Percentiles rank a stretch among this genome's conserved stretches.
These are phyloP conservation scores for Ceratobasidium sp. DNA, from an alignment of 1,284 basidiomycete genomes.

Conservation along the genomic window DNA sequence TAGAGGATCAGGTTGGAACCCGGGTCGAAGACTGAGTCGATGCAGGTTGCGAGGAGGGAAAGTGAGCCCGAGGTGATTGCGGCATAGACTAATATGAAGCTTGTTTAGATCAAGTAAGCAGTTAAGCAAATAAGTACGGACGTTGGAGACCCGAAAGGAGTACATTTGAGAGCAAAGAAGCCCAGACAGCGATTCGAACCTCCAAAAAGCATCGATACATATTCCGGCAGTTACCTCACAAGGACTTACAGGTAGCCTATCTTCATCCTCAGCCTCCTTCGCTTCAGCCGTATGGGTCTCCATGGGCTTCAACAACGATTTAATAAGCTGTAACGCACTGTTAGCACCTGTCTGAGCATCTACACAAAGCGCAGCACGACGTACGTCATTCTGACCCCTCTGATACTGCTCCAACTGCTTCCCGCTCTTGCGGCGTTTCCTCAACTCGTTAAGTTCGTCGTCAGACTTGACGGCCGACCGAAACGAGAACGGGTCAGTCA, in stretches of 20 bases:
- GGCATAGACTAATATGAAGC: slow-evolving; percentile 64
- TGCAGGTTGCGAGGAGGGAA: slow-evolving; percentile 88
- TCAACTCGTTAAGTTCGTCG: slow-evolving; percentile 66
- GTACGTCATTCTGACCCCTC: slow-evolving; percentile 81
- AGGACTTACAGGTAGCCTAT: slow-evolving; percentile 69
- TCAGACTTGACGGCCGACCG: slow-evolving; percentile 59
- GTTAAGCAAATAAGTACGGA: slow-evolving; percentile 53
- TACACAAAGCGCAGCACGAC: slow-evolving; percentile 43
- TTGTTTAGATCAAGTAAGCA: slow-evolving; percentile 46
- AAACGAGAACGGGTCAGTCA: slow-evolving; percentile 48
- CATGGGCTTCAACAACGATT: slow-evolving; percentile 86
- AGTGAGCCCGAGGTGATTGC: slow-evolving; percentile 87
- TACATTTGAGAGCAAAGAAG: slow-evolving; percentile 82
- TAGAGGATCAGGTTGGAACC: slow-evolving; percentile 90
- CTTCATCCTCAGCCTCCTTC: slow-evolving; percentile 68
- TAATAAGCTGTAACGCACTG: slow-evolving; percentile 72
- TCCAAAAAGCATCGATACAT: slow-evolving; percentile 55
- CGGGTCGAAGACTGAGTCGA: slow-evolving; percentile 92
- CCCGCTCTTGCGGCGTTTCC: slow-evolving; percentile 65
- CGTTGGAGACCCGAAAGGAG: slow-evolving; percentile 73
- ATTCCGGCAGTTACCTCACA: slow-evolving; percentile 41
- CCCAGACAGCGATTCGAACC: slow-evolving; percentile 89
- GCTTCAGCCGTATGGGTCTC: slow-evolving; percentile 84
- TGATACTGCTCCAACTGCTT: slow-evolving; percentile 79
- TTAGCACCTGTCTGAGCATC: background rate